Base-by-base conservation (phyloP, 345 rosid genomes). In the Corchorus capsularis region DNA sequence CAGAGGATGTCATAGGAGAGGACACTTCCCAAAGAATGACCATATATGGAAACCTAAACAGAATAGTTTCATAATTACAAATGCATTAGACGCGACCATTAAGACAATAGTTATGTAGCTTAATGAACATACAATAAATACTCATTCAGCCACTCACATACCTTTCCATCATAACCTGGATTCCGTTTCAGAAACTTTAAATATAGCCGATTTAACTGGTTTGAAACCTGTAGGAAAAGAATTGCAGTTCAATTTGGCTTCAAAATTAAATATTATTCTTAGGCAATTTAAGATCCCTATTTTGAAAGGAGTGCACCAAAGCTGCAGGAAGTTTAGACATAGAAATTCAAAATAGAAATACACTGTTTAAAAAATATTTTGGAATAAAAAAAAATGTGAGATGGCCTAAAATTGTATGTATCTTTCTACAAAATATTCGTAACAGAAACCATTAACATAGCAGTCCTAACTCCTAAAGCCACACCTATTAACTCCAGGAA, bases 81-180 rank as follows among this genome's bases (percentile, higher is more conserved):
- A 34, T 59, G 15, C 22, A 60, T 27, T 57, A 27, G 20, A 57
- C 32, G 72, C 72, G 50, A 50, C 50, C 43, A 69, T 1, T 27
- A 8, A 15, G 14, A 32, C 22, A 50, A 50, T 32, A 50, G 45
- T 32, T 32, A 69, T 22, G 15, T 16, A 69, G 15, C 72, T 69
- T 27, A 69, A 68, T 69, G 57, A 50, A 50, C 34, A 8, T 52
- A 12, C 15, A 69, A 69, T 9, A 50, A 77, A 43, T 5, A 64
- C 11, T 12, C 54, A 70, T 61, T 67, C 70, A 77, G 81, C 72
- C 14, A 83, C 62, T 56, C 73, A 75, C 76, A 66, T 75, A 96
- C 99, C 99, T 96, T 93, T 80, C 99, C 99, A 71, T 90, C 88
- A 85, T 96, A 96, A 63, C 94, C 95, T 72, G 99, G 95, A 84